Percentiles rank a stretch among this genome's conserved stretches.
Evolutionary conservation across 495 filamentous ascomycete genomes (phyloP).

Genomic region (Penicillium crystallinum): DNA sequence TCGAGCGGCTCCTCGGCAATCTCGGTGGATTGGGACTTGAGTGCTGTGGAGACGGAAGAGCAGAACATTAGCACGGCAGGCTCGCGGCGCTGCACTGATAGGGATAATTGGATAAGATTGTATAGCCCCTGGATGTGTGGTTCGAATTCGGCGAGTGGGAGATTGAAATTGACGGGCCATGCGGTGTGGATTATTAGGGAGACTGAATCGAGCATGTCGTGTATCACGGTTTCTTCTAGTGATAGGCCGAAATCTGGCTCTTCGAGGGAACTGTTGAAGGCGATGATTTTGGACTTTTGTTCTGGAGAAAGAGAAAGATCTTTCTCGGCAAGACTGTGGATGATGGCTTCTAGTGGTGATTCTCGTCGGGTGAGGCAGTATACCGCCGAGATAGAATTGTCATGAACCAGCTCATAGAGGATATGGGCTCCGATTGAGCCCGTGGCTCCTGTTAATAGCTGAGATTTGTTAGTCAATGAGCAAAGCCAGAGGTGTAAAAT

Average conservation of each 20-base stretch:
- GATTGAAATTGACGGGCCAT: slow-evolving; percentile 57
- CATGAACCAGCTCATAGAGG: slow-evolving; percentile 42
- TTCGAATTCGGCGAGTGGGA: slow-evolving; percentile 33
- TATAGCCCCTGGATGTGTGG: slow-evolving; percentile 47
- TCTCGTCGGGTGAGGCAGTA: slow-evolving; percentile 50
- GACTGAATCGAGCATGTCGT: slow-evolving; percentile 34
- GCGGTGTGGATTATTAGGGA: slow-evolving; percentile 53
- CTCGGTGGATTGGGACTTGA: slow-evolving; percentile 21
- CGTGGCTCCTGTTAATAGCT: slow-evolving; percentile 57
- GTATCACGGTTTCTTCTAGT: slow-evolving; percentile 24
- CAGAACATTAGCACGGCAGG: slow-evolving; percentile 49
- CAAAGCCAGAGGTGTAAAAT: too few species aligned
- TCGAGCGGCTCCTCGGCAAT: slow-evolving; percentile 41
- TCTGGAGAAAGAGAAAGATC: slow-evolving; percentile 23
- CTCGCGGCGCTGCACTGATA: slow-evolving; percentile 33
- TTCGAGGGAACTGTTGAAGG: slow-evolving; percentile 36
- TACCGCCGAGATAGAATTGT: slow-evolving; percentile 38
- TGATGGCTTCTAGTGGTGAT: slow-evolving; percentile 20
- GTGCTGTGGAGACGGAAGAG: slow-evolving; percentile 48
- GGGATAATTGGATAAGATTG: slow-evolving; percentile 51
- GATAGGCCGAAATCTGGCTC: slow-evolving; percentile 34
- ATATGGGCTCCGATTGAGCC: slow-evolving; percentile 55
- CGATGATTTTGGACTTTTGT: slow-evolving; percentile 32
- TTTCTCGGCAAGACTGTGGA: slow-evolving; percentile 31
- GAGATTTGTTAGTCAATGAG: slow-evolving; percentile 1